Conservation (phyloP, 1,139 yeast genomes). For the Zhuliangozyma parablackwelliae region DNA sequence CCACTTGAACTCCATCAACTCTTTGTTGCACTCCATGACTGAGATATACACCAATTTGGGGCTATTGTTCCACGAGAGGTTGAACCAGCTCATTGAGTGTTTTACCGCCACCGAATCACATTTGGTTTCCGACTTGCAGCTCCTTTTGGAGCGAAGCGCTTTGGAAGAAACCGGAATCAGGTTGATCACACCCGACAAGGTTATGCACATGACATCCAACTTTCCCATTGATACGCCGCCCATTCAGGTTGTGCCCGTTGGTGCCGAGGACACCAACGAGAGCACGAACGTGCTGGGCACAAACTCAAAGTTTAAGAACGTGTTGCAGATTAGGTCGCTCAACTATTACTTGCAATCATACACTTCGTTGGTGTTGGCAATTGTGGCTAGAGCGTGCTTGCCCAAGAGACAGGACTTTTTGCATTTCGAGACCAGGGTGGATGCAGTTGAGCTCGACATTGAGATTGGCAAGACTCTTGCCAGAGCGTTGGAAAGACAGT, state of each 20-base stretch:
- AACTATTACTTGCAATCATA: constrained; percentile 49
- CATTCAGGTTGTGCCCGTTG: constrained; percentile 28
- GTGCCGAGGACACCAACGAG: constrained; percentile 14
- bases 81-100: constrained; percentile 40
- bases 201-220: constrained; percentile 41
- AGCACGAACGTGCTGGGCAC: constrained; percentile 30
- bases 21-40: constrained; percentile 42
- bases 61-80: constrained; percentile 45
- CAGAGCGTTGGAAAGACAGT: too few species aligned
- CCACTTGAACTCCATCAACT: constrained; percentile 28
- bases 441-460: constrained; percentile 38
- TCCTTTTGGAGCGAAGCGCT: constrained; percentile 45
- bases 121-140: constrained; percentile 31
- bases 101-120: constrained; percentile 31
- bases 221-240: constrained; percentile 30
- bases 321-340: constrained; percentile 51
- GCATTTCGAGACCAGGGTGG: constrained; percentile 28
- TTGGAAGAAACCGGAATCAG: constrained; percentile 56
- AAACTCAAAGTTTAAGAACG: constrained; percentile 56
- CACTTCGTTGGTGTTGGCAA: constrained; percentile 35
- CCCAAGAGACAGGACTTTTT: constrained; percentile 42
- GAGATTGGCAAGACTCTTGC: constrained; percentile 31
- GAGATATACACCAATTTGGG: constrained; percentile 54
- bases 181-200: constrained; percentile 41
- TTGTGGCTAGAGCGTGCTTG: constrained; percentile 39